Evolutionary conservation across 768 basidiomycete species (phyloP).

Genomic region (Boletus pseudopeckii): DNA sequence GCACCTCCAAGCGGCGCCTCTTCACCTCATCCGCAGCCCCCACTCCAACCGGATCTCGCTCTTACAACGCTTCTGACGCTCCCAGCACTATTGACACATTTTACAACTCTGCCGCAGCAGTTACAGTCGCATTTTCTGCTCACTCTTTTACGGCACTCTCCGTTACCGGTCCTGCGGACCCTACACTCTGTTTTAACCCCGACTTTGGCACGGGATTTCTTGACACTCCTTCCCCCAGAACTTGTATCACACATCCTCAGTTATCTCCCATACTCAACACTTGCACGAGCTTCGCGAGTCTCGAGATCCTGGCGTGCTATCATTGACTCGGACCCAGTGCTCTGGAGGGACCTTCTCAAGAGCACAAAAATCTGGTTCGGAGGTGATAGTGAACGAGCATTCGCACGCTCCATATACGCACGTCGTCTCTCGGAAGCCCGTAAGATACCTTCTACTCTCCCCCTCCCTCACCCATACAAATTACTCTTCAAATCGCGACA

Average conservation of each 20-base stretch:
- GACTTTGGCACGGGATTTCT: slow-evolving; percentile 91
- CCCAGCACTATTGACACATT: slow-evolving; percentile 78
- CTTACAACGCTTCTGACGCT: slow-evolving; percentile 84
- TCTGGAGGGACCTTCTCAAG: slow-evolving; percentile 87
- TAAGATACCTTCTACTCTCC: slow-evolving; percentile 46
- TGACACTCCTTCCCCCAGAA: slow-evolving; percentile 88
- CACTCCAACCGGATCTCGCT: slow-evolving; percentile 77
- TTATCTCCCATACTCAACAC: slow-evolving; percentile 75
- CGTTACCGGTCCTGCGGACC: slow-evolving; percentile 86
- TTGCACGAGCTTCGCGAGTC: slow-evolving; percentile 86
- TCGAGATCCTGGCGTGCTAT: slow-evolving; percentile 88
- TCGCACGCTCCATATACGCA: slow-evolving; percentile 67
- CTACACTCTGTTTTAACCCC: slow-evolving; percentile 86
- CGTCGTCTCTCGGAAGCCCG: slow-evolving; percentile 47
- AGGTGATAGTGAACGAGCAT: slow-evolving; percentile 76
- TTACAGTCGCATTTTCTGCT: slow-evolving; percentile 93
- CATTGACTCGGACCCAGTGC: slow-evolving; percentile 84
- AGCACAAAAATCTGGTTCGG: slow-evolving; percentile 88
- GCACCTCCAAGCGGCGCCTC: slow-evolving; percentile 74
- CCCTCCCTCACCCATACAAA: slow-evolving; percentile 85
- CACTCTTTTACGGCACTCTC: slow-evolving; percentile 87
- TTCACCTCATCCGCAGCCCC: slow-evolving; percentile 65
- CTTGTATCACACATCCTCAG: slow-evolving; percentile 86
- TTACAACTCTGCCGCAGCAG: slow-evolving; percentile 70
- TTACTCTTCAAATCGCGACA: slow-evolving; percentile 89